A percentile compares a stretch with the other conserved stretches of the same genome.
These are phyloP conservation scores for Pseudocercospora ulei DNA, from an alignment of 2,329 filamentous ascomycete species.

Conservation along the genomic window DNA sequence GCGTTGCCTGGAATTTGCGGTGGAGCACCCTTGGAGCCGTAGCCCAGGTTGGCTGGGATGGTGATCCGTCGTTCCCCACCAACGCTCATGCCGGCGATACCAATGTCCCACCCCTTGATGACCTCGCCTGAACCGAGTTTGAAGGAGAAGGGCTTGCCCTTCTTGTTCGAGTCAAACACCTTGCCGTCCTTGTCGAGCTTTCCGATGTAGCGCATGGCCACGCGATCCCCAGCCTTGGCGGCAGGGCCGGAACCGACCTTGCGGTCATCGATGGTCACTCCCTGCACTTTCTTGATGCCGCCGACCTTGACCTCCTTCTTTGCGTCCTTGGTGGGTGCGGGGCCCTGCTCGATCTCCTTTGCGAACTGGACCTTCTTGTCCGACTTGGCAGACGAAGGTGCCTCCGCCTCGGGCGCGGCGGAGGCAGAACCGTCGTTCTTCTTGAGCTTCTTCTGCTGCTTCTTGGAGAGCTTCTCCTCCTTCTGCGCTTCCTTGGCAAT, in stretches of 20 bases:
- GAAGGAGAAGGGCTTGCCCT: slow-evolving; percentile 94
- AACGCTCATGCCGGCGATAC: slow-evolving; percentile 80
- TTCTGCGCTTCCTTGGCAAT: slow-evolving; percentile 61
- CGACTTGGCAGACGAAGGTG: slow-evolving; percentile 45
- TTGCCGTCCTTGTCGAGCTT: slow-evolving; percentile 83
- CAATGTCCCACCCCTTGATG: slow-evolving; percentile 98
- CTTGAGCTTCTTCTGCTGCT: slow-evolving; percentile 95
- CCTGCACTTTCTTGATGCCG: slow-evolving; percentile 69
- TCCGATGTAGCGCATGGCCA: slow-evolving; percentile 95
- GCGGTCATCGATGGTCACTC: slow-evolving; percentile 90
- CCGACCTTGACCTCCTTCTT: slow-evolving; percentile 44
- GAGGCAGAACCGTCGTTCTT: slow-evolving; percentile 90
- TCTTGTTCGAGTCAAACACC: slow-evolving; percentile 97
- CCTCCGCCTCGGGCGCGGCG: slow-evolving; percentile 39
- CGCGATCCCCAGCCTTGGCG: slow-evolving; percentile 80
- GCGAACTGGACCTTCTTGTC: slow-evolving; percentile 98
- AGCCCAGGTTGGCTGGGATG: slow-evolving; percentile 77
- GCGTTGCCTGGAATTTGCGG: slow-evolving; percentile 88
- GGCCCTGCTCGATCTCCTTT: slow-evolving; percentile 96
- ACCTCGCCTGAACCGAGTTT: slow-evolving; percentile 90
- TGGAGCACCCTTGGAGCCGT: slow-evolving; percentile 65
- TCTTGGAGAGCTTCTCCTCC: slow-evolving; percentile 77
- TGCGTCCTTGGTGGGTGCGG: slow-evolving; percentile 56
- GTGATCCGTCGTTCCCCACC: slow-evolving; percentile 89
- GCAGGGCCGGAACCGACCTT: slow-evolving; percentile 75